Evolutionary conservation across 179 eudicot species (phyloP), one percentile per base, ranked within the genome.

Genomic region (Sideroxylon spinosum): DNA sequence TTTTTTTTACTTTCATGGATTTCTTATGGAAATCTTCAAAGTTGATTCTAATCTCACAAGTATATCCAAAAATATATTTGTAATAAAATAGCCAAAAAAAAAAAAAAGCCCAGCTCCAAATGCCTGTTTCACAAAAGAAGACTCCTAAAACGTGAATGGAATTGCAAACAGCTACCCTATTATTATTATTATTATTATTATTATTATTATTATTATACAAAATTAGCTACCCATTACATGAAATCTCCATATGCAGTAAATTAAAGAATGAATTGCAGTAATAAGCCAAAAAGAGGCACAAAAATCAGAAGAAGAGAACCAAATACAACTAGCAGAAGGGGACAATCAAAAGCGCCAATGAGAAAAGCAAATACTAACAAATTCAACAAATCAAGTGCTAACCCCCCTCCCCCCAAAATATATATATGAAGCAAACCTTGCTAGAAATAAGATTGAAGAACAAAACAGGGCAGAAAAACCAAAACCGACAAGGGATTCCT

Each of bases 261-360:
- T 32, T n/a, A 32, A 61, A 22, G 68, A 75, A 37, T 61, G 7
- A 19, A 22, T 14, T 46, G 70, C 16, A 48, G 44, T 52, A 49
- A 70, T 22, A 17, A 70, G 59, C 52, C 52, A 26, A 23, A 44
- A 25, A 71, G 20, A 19, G 29, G 37, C n/a, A 22, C 32, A 25
- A 71, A 26, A 71, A 71, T 4, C 23, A 71, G 61, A 71, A 67
- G 71, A 67, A 71, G 61, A 68, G 14, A 52, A 70, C 59, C 49
- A 70, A 48, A 9, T 6, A 49, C 12, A 50, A 23, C 16, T 46
- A 20, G 20, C 56, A 52, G 16, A 10, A 52, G 44, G 44, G 44
- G 16, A 7, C 37, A n/a, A 32, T 48, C 52, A 20, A 48, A 67
- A 14, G 11, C 19, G 17, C 71, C 28, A 9, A 9, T 3, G 9